These are phyloP conservation scores for Lactarius sp. DNA, from an alignment of 768 basidiomycete genomes.

Conservation along the genomic window DNA sequence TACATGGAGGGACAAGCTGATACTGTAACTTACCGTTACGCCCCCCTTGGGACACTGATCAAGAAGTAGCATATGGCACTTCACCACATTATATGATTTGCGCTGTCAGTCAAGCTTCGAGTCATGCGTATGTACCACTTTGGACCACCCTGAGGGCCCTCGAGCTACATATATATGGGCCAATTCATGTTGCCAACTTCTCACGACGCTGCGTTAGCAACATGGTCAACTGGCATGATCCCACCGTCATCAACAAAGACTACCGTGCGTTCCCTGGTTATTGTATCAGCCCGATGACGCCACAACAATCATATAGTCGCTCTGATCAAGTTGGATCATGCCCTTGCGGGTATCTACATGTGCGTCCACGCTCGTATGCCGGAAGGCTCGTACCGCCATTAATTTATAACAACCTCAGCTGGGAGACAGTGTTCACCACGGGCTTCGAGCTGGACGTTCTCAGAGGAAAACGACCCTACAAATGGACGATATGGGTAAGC, in stretches of 20 bases:
- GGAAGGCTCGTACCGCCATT: not conserved
- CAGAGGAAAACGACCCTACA: constrained; percentile 13
- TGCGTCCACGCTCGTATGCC: not conserved
- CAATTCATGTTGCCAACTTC: not conserved
- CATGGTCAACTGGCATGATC: constrained; percentile 15
- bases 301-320: not conserved
- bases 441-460: constrained; percentile 9
- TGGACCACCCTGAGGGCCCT: not conserved
- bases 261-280: not conserved
- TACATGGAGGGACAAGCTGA: not conserved
- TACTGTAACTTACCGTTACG: not conserved
- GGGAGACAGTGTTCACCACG: not conserved
- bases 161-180: not conserved
- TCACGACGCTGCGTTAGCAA: not conserved
- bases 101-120: not conserved
- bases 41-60: not conserved
- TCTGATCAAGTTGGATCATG: not conserved
- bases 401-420: not conserved
- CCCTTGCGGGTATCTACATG: not conserved
- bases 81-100: not conserved
- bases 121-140: not conserved
- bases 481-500: constrained; percentile 14
- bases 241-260: not conserved
- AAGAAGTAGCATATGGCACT: not conserved
- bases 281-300: not conserved